Conservation (phyloP, 2,329 filamentous ascomycete genomes). For the Cytospora schulzeri region DNA sequence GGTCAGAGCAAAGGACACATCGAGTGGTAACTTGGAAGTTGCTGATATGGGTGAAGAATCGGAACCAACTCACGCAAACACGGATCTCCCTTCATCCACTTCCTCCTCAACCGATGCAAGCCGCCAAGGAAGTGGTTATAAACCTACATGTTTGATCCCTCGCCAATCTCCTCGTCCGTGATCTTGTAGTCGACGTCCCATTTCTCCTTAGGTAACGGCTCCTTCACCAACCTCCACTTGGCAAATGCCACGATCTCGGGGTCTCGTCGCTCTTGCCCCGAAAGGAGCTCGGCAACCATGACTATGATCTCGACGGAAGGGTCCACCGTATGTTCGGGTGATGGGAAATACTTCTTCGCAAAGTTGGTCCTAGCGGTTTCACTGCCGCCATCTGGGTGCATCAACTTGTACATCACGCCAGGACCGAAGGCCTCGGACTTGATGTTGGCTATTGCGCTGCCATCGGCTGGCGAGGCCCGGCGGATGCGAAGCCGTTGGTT, state of each 20-base stretch:
- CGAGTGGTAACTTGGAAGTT: neutral
- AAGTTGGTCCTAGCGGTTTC: conserved; percentile 29
- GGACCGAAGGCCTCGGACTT: conserved; percentile 22
- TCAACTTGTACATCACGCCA: conserved; percentile 32
- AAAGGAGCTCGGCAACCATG: conserved; percentile 35
- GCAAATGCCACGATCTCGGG: conserved; percentile 36
- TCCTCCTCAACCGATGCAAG: conserved; percentile 28
- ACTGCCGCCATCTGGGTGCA: conserved; percentile 32
- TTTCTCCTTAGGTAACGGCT: conserved; percentile 32
- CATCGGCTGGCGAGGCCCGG: conserved; percentile 19
- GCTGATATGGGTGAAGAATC: too few relatives aligned
- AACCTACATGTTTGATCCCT: conserved; percentile 31
- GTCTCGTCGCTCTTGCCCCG: conserved; percentile 14
- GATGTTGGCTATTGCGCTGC: conserved; percentile 7
- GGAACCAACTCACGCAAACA: conserved; percentile 34
- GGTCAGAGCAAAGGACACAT: neutral
- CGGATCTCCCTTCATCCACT: conserved; percentile 33
- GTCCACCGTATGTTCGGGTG: neutral
- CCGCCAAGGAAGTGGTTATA: conserved; percentile 34
- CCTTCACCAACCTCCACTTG: conserved; percentile 33
- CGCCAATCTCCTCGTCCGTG: conserved; percentile 31
- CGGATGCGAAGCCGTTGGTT: conserved; percentile 13
- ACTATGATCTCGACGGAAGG: conserved; percentile 21
- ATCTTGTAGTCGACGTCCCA: conserved; percentile 30
- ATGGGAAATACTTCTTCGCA: conserved; percentile 25